Conservation (phyloP, 768 basidiomycete species). For the Daedaleopsis sinensis region DNA sequence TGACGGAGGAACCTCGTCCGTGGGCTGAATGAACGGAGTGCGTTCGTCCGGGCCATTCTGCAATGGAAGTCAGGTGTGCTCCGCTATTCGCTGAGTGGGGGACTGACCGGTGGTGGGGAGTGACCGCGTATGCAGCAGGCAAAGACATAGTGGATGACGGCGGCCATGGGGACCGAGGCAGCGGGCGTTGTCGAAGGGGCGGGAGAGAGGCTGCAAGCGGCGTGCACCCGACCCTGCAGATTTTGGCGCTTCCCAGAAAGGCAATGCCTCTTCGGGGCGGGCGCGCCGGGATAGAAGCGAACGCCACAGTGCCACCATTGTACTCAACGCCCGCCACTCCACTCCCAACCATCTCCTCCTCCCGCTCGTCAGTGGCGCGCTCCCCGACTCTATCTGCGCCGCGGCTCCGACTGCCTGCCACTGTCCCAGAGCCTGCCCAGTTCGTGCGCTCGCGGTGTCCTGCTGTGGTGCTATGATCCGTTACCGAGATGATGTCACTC, state of each 20-base stretch:
- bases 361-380: not conserved
- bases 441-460: not conserved
- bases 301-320: slow-evolving; percentile 8
- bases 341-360: no score
- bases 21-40: slow-evolving; percentile 35
- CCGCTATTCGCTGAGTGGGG: not conserved
- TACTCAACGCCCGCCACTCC: slow-evolving; percentile 14
- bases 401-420: not conserved
- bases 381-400: not conserved
- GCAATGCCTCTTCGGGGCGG: slow-evolving; percentile 4
- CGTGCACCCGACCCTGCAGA: not conserved
- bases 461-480: not conserved
- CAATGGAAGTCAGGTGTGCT: not conserved
- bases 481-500: not conserved
- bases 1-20: slow-evolving; percentile 31
- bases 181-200: slow-evolving; percentile 6
- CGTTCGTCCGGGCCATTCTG: slow-evolving; percentile 34
- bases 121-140: slow-evolving; percentile 28
- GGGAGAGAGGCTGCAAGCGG: not conserved
- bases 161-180: slow-evolving; percentile 26
- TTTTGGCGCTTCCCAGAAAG: slow-evolving; percentile 9
- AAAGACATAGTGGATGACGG: slow-evolving; percentile 24
- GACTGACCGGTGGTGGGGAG: slow-evolving; percentile 9
- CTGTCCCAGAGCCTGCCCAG: not conserved
- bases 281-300: slow-evolving; percentile 1